Base-by-base conservation (phyloP, 106 monocot species). In the Acorus gramineus region DNA sequence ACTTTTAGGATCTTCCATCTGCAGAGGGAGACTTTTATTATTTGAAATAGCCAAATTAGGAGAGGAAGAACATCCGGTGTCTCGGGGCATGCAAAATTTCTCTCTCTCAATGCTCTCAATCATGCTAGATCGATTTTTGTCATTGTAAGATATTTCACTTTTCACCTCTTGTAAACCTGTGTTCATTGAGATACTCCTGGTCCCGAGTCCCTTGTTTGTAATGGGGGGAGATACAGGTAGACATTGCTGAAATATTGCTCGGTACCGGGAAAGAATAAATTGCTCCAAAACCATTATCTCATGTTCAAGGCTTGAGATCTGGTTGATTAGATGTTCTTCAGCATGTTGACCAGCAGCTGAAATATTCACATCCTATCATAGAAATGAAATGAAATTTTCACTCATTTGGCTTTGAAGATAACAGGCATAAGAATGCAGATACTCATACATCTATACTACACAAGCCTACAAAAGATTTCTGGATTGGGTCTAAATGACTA, bases 201-300 rank as follows among this genome's bases (percentile, higher is more conserved):
- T 66, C 10, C 46, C 66, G 4, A 61, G 71, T 47, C 45, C 7
- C 2, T 68, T 56, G 8, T n/a, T n/a, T 1, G 55, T 45, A 12
- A 57, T 10, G 49, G 69, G 46, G 44, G 76, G 60, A 48, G 84
- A 82, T 54, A 57, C 63, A 8, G 55, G 46, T 42, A 77, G 79
- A 60, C 77, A 75, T 43, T 68, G 82, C 7, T 86, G 79, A 48
- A 87, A 85, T 59, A 82, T 66, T 52, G 81, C 70, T 8, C 82
- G 72, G 64, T 95, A 90, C 50, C 84, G 65, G 9, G 92, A 84
- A 50, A 93, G 78, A 53, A 93, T 78, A 46, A 83, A 69, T 45
- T 74, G 72, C 57, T 93, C 93, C 76, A 85, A 71, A 71, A 79
- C 67, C 6, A 83, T 47, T 61, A 93, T 83, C 77, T 89, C 93